Evolutionary conservation across 495 filamentous ascomycete genomes (phyloP).

Genomic region (Rhypophila decipiens): DNA sequence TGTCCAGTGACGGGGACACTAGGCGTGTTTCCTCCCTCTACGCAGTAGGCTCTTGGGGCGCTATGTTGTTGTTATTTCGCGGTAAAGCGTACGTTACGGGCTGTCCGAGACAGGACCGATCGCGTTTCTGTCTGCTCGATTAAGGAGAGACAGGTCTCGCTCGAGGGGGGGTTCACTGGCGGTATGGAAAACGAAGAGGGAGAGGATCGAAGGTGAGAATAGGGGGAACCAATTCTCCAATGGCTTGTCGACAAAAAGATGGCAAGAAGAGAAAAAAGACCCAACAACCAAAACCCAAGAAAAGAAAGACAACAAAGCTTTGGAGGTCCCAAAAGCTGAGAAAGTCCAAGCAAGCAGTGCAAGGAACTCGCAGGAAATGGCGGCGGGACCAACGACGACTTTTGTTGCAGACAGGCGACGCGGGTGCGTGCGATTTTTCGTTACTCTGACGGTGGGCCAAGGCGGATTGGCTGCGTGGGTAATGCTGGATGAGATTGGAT

Average conservation of each 20-base stretch:
- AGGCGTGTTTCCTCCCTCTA: slow-evolving; percentile 1
- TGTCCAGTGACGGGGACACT: neutral
- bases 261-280: neutral
- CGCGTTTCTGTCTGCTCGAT: neutral
- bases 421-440: neutral
- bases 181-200: neutral
- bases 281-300: too few species aligned
- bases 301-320: too few species aligned
- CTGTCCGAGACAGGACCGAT: neutral
- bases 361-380: too few species aligned
- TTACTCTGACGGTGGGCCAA: slow-evolving; percentile 1
- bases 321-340: too few species aligned
- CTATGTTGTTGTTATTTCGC: neutral
- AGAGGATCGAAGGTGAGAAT: neutral
- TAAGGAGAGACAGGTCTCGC: too few species aligned
- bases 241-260: neutral
- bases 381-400: too few species aligned
- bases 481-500: neutral
- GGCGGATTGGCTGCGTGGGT: slow-evolving; percentile 12
- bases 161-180: too few species aligned
- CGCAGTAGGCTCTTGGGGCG: neutral
- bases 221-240: neutral
- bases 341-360: too few species aligned
- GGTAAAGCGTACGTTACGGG: neutral
- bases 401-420: neutral